Evolutionary conservation across 306 rosid genomes (phyloP).

Genomic region (Gillenia trifoliata): DNA sequence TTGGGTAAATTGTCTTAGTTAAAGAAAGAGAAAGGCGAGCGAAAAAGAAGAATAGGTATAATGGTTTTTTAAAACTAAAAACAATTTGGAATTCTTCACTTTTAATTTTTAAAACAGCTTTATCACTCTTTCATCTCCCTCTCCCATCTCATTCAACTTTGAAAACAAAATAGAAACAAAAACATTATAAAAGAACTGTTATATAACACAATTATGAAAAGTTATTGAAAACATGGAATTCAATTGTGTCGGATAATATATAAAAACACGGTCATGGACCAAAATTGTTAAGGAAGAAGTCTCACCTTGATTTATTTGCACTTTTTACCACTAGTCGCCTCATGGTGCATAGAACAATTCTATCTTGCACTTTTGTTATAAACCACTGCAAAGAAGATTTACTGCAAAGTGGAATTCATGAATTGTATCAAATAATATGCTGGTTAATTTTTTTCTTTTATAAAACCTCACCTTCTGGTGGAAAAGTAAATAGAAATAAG

Average conservation of each 20-base stretch:
- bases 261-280: not conserved
- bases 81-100: not conserved
- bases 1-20: not conserved
- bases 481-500: not conserved
- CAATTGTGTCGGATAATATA: not conserved
- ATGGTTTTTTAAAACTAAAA: not conserved
- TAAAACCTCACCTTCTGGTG: not conserved
- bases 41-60: not conserved
- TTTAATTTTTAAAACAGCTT: not conserved
- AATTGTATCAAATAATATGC: constrained; percentile 1
- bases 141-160: not conserved
- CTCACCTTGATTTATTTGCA: constrained; percentile 71
- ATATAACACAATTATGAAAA: not conserved
- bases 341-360: constrained; percentile 52
- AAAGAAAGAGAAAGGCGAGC: not conserved
- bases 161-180: not conserved
- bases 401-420: constrained; percentile 37
- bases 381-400: constrained; percentile 79
- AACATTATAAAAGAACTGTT: not conserved
- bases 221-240: not conserved
- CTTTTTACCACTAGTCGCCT: constrained; percentile 51
- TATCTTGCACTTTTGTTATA: constrained; percentile 63
- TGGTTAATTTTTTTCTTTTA: not conserved
- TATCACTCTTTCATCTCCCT: not conserved
- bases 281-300: not conserved